Evolutionary conservation across 306 rosid genomes (phyloP), one percentile per base, ranked within the genome.

Genomic region (Quercus ilex): DNA sequence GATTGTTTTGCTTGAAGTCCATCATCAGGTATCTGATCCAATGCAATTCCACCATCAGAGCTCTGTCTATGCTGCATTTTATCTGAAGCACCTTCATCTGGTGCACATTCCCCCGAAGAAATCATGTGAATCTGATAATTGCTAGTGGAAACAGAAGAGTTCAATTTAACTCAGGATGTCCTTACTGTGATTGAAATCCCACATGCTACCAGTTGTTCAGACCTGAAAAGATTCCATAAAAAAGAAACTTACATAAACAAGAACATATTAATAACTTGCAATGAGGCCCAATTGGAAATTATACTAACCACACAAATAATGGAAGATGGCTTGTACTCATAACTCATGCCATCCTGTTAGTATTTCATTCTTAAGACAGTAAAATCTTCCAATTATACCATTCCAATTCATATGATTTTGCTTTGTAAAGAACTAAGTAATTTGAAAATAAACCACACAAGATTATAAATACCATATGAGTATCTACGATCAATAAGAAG

Each of bases 51-150:
- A 33, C 83, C 77, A 73, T 58, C 84, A 75, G 86, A 73, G 76
- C 83, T 82, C 77, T 33, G 72, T 75, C 55, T 79, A 80, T 86
- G 86, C 72, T 71, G 89, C 83, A 53, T 77, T 77, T 81, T 71
- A 78, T 81, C 96, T 74, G 91, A 84, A 85, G 87, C 79, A 75
- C 77, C 82, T 64, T 79, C 87, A 71, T 79, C 86, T 69, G 74
- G 82, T 6, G 78, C 88, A 80, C 69, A 81, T 85, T 86, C 81
- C 83, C 88, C 89, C 11, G 83, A 79, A 55, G 93, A 89, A 89
- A 92, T 91, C 98, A 94, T 94, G 84, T 74, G 89, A 70, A 74
- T 86, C 52, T 30, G 52, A 67, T 35, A 63, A 30, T 23, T 12
- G 30, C 51, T 67, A 21, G 51, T 28, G 38, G 73, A 79, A 77